Base-by-base conservation (phyloP, 1,284 basidiomycete genomes). In the Austropuccinia psidii region DNA sequence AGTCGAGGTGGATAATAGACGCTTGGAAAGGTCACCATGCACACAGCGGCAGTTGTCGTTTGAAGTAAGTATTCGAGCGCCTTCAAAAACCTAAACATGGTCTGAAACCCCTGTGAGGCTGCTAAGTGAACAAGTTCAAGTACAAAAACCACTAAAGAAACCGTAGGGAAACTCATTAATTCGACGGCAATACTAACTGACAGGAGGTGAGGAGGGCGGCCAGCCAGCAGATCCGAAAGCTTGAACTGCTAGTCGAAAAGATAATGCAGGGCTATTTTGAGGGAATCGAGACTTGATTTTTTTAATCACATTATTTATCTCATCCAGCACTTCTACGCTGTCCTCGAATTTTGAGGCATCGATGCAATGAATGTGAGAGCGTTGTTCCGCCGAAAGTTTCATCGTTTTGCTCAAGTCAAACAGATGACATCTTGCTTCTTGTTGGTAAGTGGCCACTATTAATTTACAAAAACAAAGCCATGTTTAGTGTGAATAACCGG, bases 221-320 rank as follows among this genome's bases (percentile, higher is more conserved):
- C 52, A 70, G 17, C 67, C 67, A 29, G 58, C 43, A 50, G 69
- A 72, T 17, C 69, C 69, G 21, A 72, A 39, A 9, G 45, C 47
- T 50, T 61, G 58, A 35, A 72, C 54, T 7, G 58, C 69, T 39
- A 72, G 61, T 49, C 69, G 69, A 54, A 62, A 49, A 4, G 69
- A 57, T 33, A 37, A 57, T 17, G 8, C 1, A 29, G 39, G 47
- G 45, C 24, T 5, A 9, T 24, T 19, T 29, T 17, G 24, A 55
- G 54, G 8, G n/a, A 35, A 19, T 7, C 11, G 57, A 33, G 29
- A n/a, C n/a, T 21, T 60, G 35, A 60, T 5, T 19, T 37, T 35
- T 35, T 3, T n/a, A n/a, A n/a, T n/a, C n/a, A n/a, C n/a, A n/a
- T n/a, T 5, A 41, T 60, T 37, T 4, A 60, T 35, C 41, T 60